Base-by-base conservation (phyloP, 352 stramenopile genomes). In the Globisporangium orthogonon region DNA sequence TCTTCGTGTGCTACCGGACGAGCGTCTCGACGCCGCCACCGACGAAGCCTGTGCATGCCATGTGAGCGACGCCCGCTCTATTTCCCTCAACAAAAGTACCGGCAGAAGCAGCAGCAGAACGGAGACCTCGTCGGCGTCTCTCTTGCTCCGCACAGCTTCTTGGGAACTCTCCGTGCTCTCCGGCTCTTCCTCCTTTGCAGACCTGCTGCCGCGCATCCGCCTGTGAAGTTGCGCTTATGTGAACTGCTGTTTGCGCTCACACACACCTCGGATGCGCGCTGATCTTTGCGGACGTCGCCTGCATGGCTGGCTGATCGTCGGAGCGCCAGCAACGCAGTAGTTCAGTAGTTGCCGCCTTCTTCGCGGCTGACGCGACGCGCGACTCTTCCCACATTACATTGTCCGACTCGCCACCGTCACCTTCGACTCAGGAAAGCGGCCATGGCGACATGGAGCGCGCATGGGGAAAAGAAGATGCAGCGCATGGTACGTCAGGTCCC, bases 371-470 rank as follows among this genome's bases (percentile, higher is more conserved):
- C 11, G n/a, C 44, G n/a, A 31, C n/a, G n/a, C 18, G 41, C 43
- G 43, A 48, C 43, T 13, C n/a, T 45, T 46, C 40, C 30, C n/a
- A 4, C 30, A 7, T 11, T 4, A 17, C 30, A 33, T 30, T 28
- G 6, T n/a, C 29, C 30, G 43, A 23, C 9, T 15, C 30, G n/a
- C 28, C 35, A 30, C 41, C 23, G 18, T 6, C 23, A 23, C 23
- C 23, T 23, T 0, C 37, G 28, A 18, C 23, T 9, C 28, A 44
- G 6, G 11, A n/a, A 28, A n/a, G 18, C 14, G 7, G n/a, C 4
- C 13, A 60, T 54, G 46, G 54, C 60, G 29, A 61, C 54, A 49
- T 61, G 53, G 60, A 58, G 48, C 41, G 57, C 41, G n/a, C 53
- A 62, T 54, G 50, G 33, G 28, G 60, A 66, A 11, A 58, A 58